Base-by-base conservation (phyloP, 2,329 filamentous ascomycete species). In the Exophiala aquamarina region DNA sequence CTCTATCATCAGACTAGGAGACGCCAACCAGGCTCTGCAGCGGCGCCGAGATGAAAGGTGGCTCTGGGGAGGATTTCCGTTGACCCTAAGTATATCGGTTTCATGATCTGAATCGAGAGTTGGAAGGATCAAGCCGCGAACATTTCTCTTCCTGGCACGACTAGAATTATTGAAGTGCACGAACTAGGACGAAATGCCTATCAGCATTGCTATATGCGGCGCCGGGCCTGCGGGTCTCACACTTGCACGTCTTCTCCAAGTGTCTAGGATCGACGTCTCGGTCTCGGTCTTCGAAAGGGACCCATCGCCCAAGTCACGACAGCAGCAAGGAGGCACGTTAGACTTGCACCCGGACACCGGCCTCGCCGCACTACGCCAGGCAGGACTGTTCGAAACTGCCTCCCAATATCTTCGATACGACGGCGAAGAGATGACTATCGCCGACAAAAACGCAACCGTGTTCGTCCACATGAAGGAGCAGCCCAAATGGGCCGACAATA, bases 361-460 rank as follows among this genome's bases (percentile, higher is more conserved):
- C 4, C 60, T 65, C 18, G 52, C 55, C n/a, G 66, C 65, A 2
- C 44, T 70, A 17, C 59, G 55, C 23, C 52, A 59, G 38, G 62
- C 60, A n/a, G 60, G 56, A 2, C 59, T 69, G 15, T 68, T 54
- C 44, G 60, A 63, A 14, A 52, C 62, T 19, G 67, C 67, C 49
- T 28, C 54, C 23, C 62, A 65, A 38, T 50, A 63, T 31, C 37
- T 50, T 10, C 63, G 70, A 21, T 72, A 66, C 45, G 70, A 71
- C 37, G 66, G 68, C 46, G 69, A 75, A 52, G 68, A 67, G n/a
- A 52, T 73, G 23, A 57, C 65, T 4, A 40, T 73, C 17, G 64
- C 61, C 7, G 70, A 73, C 55, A 71, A 72, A 56, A 63, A 67
- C 34, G 64, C 52, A 26, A 63, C 56, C 18, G 61, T 60, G 35